Conservation (phyloP, 495 filamentous ascomycete species). For the Penicillium canariense region DNA sequence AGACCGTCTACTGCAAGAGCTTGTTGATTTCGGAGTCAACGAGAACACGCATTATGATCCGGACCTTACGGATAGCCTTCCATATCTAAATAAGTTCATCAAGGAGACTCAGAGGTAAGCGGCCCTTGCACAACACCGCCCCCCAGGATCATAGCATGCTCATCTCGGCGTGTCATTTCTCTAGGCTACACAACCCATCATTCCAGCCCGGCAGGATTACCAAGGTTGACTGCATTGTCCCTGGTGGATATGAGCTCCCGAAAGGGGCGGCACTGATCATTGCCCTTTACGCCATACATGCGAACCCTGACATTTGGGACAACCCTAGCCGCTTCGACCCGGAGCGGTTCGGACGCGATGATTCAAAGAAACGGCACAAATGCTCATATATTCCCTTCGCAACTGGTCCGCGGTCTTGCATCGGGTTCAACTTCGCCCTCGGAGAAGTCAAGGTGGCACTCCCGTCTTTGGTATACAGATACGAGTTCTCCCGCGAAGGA, state of each 20-base stretch:
- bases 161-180: too few relatives aligned
- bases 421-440: constrained; percentile 59
- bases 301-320: constrained; percentile 49
- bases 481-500: constrained; percentile 46
- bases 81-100: constrained; percentile 53
- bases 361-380: constrained; percentile 41
- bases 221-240: constrained; percentile 49
- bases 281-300: constrained; percentile 50
- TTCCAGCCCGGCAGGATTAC: constrained; percentile 56
- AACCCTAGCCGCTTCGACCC: constrained; percentile 54
- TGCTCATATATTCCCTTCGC: constrained; percentile 53
- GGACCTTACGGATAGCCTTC: constrained; percentile 41
- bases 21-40: constrained; percentile 43
- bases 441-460: constrained; percentile 54
- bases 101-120: constrained; percentile 57
- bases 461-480: constrained; percentile 50
- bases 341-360: constrained; percentile 51
- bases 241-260: constrained; percentile 53
- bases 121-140: too few relatives aligned
- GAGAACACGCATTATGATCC: constrained; percentile 29
- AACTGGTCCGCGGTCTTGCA: constrained; percentile 48
- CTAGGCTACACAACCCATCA: constrained; percentile 54
- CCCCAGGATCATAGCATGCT: too few relatives aligned
- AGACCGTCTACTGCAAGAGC: constrained; percentile 50
- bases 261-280: constrained; percentile 44